Base-by-base conservation (phyloP, 192 early-diverging fungal species). In the Spinellus fusiger region DNA sequence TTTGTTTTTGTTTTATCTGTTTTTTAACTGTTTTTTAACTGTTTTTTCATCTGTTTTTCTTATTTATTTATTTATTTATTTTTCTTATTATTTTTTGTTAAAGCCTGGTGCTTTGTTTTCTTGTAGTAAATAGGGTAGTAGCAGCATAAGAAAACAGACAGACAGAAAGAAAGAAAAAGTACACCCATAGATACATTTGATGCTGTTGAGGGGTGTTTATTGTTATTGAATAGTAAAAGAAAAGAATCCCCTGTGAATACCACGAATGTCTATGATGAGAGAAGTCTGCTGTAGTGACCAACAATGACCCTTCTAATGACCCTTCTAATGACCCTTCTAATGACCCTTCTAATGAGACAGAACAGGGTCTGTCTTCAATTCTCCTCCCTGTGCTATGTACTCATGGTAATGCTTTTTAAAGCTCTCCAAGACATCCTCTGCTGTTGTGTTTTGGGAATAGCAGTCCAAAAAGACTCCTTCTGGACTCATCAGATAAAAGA, bases 401-500 rank as follows among this genome's bases (percentile, higher is more conserved):
- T 76, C 73, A 16, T 63, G 27, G 23, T 79, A 73, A 61, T 84
- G 72, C 6, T 69, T 62, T 59, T 78, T 79, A 20, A 85, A 70
- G 52, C 84, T 87, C 28, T 67, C 33, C 2, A 76, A 64, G 15
- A 93, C 82, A 37, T 80, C 66, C 7, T 90, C 86, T 6, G 79
- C 74, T 10, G 80, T 80, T 35, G 87, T 78, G 44, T 93, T 90
- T 68, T 87, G 90, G 26, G 94, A 92, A 73, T 92, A 99, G 33
- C 90, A 90, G 18, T 93, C 91, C 22, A 94, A 76, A 72, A 96
- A 99, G 54, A 83, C 64, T 37, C 95, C 95, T 49, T 94, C 84
- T 7, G 91, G 93, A 51, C 89, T 88, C 82, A 99, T 91, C 44
- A 99, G 74, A 70, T 98, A 99, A 62, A 96, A 96, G 75, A 96